Evolutionary conservation across 2,329 filamentous ascomycete species (phyloP), one percentile per base, ranked within the genome.

Genomic region (Paraconiothyrium sp.): DNA sequence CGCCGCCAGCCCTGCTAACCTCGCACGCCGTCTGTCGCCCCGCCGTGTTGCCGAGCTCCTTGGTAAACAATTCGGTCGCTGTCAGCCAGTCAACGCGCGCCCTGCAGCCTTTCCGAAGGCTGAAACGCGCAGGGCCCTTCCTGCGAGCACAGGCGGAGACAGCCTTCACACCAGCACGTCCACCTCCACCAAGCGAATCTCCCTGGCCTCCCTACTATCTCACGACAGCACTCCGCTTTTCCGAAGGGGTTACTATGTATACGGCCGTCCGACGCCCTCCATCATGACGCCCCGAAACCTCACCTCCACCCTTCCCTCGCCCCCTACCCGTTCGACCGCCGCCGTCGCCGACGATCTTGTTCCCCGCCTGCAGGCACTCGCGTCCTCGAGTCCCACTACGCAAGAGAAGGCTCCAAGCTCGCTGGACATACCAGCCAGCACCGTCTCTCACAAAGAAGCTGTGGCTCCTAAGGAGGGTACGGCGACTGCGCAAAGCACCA

Each of bases 61-160:
- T 54, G 59, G 55, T 62, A 72, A 72, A 69, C 72, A 69, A n/a
- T 62, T 47, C 62, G 58, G 64, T 60, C 50, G 46, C 44, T 61
- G 56, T 44, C 54, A 59, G 62, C 74, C 73, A 74, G 47, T 74
- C 55, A 70, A 44, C 50, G 66, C 58, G 63, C 57, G 56, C 54
- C 46, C 64, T 56, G 57, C 59, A 64, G 60, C 59, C 67, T 67
- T 63, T 60, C 67, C 68, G 70, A 58, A 65, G 61, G 67, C 74
- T 77, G 75, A 77, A 77, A 77, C 74, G 62, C 66, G 67, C 73
- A 75, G 64, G 73, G 74, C 67, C 69, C 73, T 58, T 64, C 61
- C 65, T 69, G 70, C 71, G 72, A 67, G 65, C 63, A 63, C 59
- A 61, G 57, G 60, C 62, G 68, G 64, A 61, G 32, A 68, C 69